Base-by-base conservation (phyloP, 164 flowering plant genomes). In the Macadamia tetraphylla region DNA sequence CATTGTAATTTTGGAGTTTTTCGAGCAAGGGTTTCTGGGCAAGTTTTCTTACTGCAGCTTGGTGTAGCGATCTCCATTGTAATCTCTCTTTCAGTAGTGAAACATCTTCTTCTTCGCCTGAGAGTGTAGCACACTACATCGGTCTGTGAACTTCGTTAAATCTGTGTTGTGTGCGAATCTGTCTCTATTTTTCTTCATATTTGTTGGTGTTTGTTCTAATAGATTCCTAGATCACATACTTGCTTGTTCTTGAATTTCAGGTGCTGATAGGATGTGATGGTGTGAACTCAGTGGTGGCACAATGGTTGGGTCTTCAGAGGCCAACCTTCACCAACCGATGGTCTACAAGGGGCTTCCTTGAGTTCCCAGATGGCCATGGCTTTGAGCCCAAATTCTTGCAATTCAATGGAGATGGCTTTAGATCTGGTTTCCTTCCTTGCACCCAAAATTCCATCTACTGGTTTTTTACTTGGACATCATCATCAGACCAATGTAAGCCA, bases 251-350 rank as follows among this genome's bases (percentile, higher is more conserved):
- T 14, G 29, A 29, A 58, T 51, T 60, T 15, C 11, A 78, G 82
- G 78, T 80, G 57, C 60, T 78, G 60, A 71, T 82, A 9, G 86
- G 86, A 46, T 83, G 86, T 60, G 88, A 85, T 77, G 89, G 87
- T 44, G 83, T 85, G 61, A 82, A 82, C 49, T 82, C 87, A 30
- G 63, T 73, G 40, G 85, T 83, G 29, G 83, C 79, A 15, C 75
- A 74, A 49, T 81, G 83, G 83, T 65, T 85, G 55, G 87, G 87
- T 5, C 74, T 83, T 35, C 68, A 63, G 52, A 63, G 64, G 52
- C 79, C 88, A 6, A 74, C 65, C 61, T 70, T 44, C 61, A 53
- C 82, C 8, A 82, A 83, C 29, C 66, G 91, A 65, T 73, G 75
- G 10, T 76, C 85, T 7, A 75, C 82, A 12, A 75, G 91, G 60